These are phyloP conservation scores for Punica granatum DNA, from an alignment of 345 rosid species.

Conservation along the genomic window DNA sequence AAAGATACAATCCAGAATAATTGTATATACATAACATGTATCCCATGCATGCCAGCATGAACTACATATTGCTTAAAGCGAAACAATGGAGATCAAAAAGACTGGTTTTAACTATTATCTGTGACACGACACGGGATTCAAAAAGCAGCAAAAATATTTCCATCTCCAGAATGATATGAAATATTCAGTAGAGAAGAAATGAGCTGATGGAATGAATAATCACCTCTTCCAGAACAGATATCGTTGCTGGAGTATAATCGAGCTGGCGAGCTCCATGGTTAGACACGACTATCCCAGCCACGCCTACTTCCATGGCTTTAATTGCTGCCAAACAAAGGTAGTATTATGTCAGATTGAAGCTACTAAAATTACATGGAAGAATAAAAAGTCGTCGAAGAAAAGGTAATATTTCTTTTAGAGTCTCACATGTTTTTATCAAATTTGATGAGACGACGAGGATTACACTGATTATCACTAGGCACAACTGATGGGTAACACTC, in stretches of 20 bases:
- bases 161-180: neutral
- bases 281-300: slow-evolving; percentile 66
- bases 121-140: too few relatives aligned
- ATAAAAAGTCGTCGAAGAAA: neutral
- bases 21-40: neutral
- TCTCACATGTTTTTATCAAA: too few relatives aligned
- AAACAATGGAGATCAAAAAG: neutral
- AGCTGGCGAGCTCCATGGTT: slow-evolving; percentile 86
- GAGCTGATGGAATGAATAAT: neutral
- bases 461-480: too few relatives aligned
- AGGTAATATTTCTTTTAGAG: too few relatives aligned
- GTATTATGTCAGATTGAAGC: neutral
- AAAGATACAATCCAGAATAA: neutral
- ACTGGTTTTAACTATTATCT: neutral
- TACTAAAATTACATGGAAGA: neutral
- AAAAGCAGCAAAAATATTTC: neutral
- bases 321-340: slow-evolving; percentile 36
- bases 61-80: too few relatives aligned
- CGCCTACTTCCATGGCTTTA: slow-evolving; percentile 60
- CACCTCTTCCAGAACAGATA: slow-evolving; percentile 70
- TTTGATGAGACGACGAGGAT: too few relatives aligned
- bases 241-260: slow-evolving; percentile 57
- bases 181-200: neutral
- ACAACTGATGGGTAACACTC: too few relatives aligned
- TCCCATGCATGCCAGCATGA: neutral